A percentile compares a stretch with the other conserved stretches of the same genome.
These are phyloP conservation scores for Lactifluus subvellereus DNA, from an alignment of 768 basidiomycete genomes.

Conservation along the genomic window DNA sequence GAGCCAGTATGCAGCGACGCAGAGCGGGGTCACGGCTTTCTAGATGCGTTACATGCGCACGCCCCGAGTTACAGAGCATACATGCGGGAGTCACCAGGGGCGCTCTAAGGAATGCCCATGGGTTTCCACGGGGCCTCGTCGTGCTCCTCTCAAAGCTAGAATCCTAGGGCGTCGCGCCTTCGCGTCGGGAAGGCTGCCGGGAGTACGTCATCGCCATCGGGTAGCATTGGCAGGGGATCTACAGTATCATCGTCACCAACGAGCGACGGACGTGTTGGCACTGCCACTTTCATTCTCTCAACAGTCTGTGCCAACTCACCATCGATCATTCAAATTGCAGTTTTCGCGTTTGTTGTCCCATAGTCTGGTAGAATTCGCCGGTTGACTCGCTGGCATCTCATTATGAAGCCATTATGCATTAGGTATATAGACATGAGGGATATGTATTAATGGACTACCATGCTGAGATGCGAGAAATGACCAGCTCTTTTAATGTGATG, in stretches of 20 bases:
- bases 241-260: neutral
- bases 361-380: neutral
- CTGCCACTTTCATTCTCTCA: neutral
- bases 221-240: neutral
- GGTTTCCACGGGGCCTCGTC: neutral
- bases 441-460: neutral
- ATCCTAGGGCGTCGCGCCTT: constrained; percentile 16
- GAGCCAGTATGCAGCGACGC: constrained; percentile 81
- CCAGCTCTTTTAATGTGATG: neutral
- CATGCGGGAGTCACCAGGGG: neutral
- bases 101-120: neutral
- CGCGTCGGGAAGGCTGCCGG: constrained; percentile 1
- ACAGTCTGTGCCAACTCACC: neutral
- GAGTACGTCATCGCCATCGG: neutral
- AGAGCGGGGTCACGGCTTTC: constrained; percentile 81
- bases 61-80: constrained; percentile 10
- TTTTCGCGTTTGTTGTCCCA: constrained; percentile 2
- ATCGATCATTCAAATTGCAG: neutral
- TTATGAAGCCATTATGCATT: constrained; percentile 5
- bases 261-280: neutral
- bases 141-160: neutral
- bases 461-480: neutral
- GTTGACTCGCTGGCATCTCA: neutral
- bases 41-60: constrained; percentile 33
- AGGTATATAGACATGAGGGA: neutral